Conservation (phyloP, 2,329 filamentous ascomycete genomes). For the Penicillium sp. region DNA sequence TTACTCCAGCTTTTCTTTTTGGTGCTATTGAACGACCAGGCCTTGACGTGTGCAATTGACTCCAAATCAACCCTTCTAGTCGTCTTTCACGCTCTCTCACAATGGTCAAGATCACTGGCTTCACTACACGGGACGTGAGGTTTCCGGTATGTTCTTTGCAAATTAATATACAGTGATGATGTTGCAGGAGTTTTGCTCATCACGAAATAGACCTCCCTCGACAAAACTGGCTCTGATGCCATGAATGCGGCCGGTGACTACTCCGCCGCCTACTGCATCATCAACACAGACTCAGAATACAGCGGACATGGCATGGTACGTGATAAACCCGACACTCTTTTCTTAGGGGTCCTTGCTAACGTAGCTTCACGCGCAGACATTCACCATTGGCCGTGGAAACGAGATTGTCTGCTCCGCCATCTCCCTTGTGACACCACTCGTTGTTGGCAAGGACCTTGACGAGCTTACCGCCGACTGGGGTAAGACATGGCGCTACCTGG, state of each 20-base stretch:
- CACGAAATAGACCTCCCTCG: slow-evolving; percentile 73
- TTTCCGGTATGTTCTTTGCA: slow-evolving; percentile 59
- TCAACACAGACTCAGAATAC: slow-evolving; percentile 72
- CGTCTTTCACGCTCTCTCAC: slow-evolving; percentile 15
- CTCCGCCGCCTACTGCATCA: slow-evolving; percentile 90
- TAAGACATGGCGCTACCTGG: slow-evolving; percentile 87
- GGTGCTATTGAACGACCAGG: background rate
- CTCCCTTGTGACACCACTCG: slow-evolving; percentile 73
- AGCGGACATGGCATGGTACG: slow-evolving; percentile 49
- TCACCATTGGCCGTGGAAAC: slow-evolving; percentile 71
- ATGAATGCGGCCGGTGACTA: slow-evolving; percentile 96
- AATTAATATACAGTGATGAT: background rate
- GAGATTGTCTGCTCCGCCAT: slow-evolving; percentile 90
- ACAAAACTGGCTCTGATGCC: slow-evolving; percentile 94
- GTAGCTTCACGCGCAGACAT: slow-evolving; percentile 37
- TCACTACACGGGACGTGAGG: slow-evolving; percentile 72
- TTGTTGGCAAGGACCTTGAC: slow-evolving; percentile 75
- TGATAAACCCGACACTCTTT: background rate
- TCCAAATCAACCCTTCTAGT: background rate
- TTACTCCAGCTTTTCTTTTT: background rate
- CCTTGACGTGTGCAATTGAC: slow-evolving; percentile 12
- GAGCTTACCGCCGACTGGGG: slow-evolving; percentile 82
- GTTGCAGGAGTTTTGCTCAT: background rate
- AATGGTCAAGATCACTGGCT: slow-evolving; percentile 72
- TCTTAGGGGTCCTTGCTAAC: slow-evolving; percentile 13